Conservation (phyloP, 306 rosid genomes). For the Sophora flavescens region DNA sequence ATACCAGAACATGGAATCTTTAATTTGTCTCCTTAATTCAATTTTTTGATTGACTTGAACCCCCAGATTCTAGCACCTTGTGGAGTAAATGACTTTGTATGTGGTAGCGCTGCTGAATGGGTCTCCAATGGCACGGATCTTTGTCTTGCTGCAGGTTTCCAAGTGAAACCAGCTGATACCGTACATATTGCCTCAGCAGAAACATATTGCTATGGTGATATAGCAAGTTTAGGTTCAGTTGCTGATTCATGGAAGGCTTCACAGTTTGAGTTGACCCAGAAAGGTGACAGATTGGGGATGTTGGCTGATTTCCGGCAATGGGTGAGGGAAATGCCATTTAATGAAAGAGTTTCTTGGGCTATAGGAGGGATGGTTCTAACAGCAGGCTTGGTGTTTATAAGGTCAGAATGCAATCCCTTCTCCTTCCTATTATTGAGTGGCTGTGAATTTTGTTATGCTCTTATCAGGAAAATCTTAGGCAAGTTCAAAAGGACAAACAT, state of each 20-base stretch:
- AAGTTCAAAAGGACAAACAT: background rate
- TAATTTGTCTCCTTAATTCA: constrained; percentile 26
- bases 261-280: constrained; percentile 49
- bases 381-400: constrained; percentile 76
- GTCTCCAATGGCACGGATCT: constrained; percentile 92
- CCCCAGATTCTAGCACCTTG: constrained; percentile 92
- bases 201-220: constrained; percentile 80
- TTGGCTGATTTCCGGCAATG: constrained; percentile 70
- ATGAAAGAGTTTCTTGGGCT: constrained; percentile 90
- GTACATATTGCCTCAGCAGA: constrained; percentile 48
- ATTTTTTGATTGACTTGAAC: constrained; percentile 49
- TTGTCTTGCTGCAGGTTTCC: constrained; percentile 88
- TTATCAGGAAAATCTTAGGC: constrained; percentile 8
- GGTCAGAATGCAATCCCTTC: constrained; percentile 57
- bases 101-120: constrained; percentile 97
- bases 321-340: constrained; percentile 67
- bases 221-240: constrained; percentile 75
- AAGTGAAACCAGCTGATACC: constrained; percentile 58
- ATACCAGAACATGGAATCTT: constrained; percentile 29
- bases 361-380: constrained; percentile 95
- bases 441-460: constrained; percentile 14
- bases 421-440: constrained; percentile 31
- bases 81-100: constrained; percentile 93
- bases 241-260: constrained; percentile 82
- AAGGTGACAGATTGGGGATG: constrained; percentile 47